These are phyloP conservation scores for Botrytis byssoidea DNA, from an alignment of 2,329 filamentous ascomycete species.

Conservation along the genomic window DNA sequence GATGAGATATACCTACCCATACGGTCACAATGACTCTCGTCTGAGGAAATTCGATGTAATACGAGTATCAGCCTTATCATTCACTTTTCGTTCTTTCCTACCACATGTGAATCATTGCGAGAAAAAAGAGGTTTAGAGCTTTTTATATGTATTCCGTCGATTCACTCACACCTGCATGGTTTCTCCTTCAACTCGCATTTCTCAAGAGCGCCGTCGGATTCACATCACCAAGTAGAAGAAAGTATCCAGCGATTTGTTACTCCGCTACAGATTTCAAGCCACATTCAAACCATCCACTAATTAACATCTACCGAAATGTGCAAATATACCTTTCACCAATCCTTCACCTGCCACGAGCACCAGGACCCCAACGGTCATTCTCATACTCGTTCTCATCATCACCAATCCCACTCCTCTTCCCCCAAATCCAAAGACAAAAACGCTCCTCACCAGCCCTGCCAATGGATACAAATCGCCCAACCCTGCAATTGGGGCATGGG, in stretches of 20 bases:
- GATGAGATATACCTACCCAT: slow-evolving; percentile 2
- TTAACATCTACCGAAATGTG: background rate
- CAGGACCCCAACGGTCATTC: background rate
- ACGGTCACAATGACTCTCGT: background rate
- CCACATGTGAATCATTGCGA: background rate
- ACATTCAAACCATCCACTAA: background rate
- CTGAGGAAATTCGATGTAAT: background rate
- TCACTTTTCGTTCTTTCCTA: background rate
- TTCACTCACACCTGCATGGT: background rate
- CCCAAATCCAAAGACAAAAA: background rate
- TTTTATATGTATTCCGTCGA: background rate
- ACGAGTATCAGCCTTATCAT: background rate
- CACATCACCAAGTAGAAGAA: background rate
- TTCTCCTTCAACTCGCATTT: background rate
- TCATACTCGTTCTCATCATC: background rate
- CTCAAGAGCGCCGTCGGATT: background rate
- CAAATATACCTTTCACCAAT: slow-evolving; percentile 17
- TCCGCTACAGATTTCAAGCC: background rate
- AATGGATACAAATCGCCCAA: slow-evolving; percentile 18
- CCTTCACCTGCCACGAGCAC: slow-evolving; percentile 1
- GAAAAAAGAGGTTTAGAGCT: background rate
- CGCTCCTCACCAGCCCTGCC: background rate
- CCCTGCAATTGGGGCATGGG: slow-evolving; percentile 5
- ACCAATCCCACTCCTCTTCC: background rate
- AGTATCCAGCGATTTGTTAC: background rate